Conservation (phyloP, 768 basidiomycete species). For the Termitomyces sp. region DNA sequence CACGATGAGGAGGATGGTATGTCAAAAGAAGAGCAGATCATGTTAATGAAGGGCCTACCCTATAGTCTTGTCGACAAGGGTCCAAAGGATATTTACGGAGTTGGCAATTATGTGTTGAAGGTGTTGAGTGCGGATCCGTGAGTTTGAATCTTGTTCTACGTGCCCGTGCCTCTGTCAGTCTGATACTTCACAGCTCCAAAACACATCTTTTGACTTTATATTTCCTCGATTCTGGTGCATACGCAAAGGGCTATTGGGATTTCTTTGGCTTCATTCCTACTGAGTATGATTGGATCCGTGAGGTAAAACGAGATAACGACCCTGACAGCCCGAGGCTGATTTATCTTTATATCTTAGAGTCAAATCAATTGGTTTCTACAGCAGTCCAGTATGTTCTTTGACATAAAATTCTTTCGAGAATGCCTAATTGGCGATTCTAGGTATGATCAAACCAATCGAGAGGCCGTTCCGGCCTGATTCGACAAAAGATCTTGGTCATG, state of each 20-base stretch:
- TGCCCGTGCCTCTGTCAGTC: not conserved
- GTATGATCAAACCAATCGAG: constrained; percentile 66
- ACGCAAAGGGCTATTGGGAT: constrained; percentile 56
- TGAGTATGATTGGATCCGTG: constrained; percentile 84
- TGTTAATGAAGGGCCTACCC: constrained; percentile 73
- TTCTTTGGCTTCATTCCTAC: constrained; percentile 64
- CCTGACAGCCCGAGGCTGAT: not conserved
- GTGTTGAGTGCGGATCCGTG: constrained; percentile 82
- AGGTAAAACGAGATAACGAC: constrained; percentile 33
- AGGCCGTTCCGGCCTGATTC: constrained; percentile 84
- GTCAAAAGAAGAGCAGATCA: constrained; percentile 60
- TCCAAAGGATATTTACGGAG: constrained; percentile 81
- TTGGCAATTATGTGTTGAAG: constrained; percentile 89
- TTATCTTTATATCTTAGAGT: constrained; percentile 32
- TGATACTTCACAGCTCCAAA: constrained; percentile 52
- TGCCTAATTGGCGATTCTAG: constrained; percentile 22
- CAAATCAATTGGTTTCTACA: constrained; percentile 93
- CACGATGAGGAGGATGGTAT: constrained; percentile 81
- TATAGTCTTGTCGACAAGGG: constrained; percentile 82
- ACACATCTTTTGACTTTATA: constrained; percentile 89
- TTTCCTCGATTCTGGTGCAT: constrained; percentile 86
- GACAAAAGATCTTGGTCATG: constrained; percentile 59
- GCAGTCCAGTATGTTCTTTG: constrained; percentile 51
- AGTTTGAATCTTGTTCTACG: constrained; percentile 27
- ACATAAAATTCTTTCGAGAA: not conserved